Base-by-base conservation (phyloP, 805 yeast genomes). In the Crinitomyces ghanaensis region DNA sequence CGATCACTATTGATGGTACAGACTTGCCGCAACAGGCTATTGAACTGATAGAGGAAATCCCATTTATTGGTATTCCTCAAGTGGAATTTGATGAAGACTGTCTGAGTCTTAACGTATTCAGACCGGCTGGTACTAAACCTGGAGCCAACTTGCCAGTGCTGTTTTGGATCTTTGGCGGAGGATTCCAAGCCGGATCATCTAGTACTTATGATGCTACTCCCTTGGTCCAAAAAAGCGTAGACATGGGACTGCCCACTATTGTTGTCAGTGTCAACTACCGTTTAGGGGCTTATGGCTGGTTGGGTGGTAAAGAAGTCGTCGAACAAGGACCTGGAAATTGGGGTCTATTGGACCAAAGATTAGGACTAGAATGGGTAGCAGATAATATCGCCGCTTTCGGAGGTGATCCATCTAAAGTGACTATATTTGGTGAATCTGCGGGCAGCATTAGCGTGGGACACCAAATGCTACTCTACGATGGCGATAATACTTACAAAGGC, bases 401-500 rank as follows among this genome's bases (percentile, higher is more conserved):
- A 4, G 65, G 65, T 20, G 47, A 60, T 38, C 49, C 55, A 4
- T 42, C 45, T 19, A 43, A 44, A 36, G 45, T 61, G 11, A 56
- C 62, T 2, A 44, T 60, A 12, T 46, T 52, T 40, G 65, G 65
- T 6, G 59, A 57, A 39, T 46, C 54, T 27, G 65, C 65, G 5
- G 65, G 65, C 21, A 57, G 40, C 7, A 36, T 36, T 21, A 21
- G 28, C 13, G 42, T 34, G 8, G 41, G 31, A 4, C 36, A 37
- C 20, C 42, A 37, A 19, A 24, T 43, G 38, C 11, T 30, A 6
- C 15, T 35, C 6, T 20, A 37, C 19, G 36, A 29, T 13, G 44
- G 44, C 7, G 34, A 32, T 14, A 33, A 29, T 12, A 26, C 30
- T 9, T 38, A 35, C 20, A 36, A 36, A 8, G 44, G 43, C 6